phyloP scores from a whole-genome alignment of 1,284 basidiomycete species.

The Earliella scabrosa region DNA sequence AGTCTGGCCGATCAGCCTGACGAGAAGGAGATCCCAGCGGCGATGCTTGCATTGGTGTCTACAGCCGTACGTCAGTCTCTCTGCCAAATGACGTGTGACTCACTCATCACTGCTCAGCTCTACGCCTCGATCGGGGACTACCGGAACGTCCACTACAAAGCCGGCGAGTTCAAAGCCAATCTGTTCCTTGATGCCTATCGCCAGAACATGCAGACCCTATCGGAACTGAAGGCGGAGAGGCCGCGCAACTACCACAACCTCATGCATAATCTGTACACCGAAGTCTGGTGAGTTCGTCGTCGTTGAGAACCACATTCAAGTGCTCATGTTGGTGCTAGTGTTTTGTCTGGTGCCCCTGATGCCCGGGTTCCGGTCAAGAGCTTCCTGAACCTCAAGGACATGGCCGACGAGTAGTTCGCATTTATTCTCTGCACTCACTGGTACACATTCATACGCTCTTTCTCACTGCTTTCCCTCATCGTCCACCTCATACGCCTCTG shows the following conservation, averaged over 20 bases:
- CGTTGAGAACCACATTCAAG: not conserved
- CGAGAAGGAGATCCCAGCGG: constrained; percentile 14
- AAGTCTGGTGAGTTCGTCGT: not conserved
- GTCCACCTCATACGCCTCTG: no score
- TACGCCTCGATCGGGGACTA: constrained; percentile 7
- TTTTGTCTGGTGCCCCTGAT: not conserved
- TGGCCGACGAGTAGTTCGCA: not conserved
- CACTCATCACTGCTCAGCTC: not conserved
- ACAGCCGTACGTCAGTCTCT: constrained; percentile 2
- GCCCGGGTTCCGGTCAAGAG: not conserved
- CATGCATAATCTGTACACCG: constrained; percentile 1
- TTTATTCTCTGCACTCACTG: no score
- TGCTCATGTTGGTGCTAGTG: not conserved
- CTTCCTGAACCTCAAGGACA: not conserved
- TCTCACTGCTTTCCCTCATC: no score
- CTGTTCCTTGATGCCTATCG: not conserved
- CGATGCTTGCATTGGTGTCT: constrained; percentile 10
- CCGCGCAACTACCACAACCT: constrained; percentile 1
- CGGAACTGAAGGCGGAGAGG: not conserved
- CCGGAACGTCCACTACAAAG: not conserved
- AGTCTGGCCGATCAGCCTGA: not conserved
- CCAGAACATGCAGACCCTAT: not conserved
- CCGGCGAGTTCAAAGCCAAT: constrained; percentile 1
- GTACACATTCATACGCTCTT: no score
- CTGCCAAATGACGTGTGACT: not conserved